phyloP scores from a whole-genome alignment of 176 grass and related monocot species.

The Aegilops bicornis region DNA sequence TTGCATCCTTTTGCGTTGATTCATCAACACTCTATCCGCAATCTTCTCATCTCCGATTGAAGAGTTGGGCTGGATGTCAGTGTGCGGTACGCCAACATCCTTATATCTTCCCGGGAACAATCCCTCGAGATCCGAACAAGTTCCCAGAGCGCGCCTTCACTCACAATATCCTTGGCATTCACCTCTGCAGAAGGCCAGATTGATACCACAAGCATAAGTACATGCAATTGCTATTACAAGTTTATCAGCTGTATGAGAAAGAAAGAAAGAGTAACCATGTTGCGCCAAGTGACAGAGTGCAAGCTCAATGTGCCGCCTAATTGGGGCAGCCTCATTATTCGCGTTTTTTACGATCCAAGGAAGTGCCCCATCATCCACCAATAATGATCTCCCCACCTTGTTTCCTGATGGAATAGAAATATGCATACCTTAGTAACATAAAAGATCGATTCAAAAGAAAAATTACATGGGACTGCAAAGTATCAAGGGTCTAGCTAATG shows the following conservation, averaged over 20 bases:
- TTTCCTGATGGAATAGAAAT: slow-evolving; percentile 53
- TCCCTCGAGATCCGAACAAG: slow-evolving; percentile 91
- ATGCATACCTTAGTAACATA: slow-evolving; percentile 16
- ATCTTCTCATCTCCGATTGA: slow-evolving; percentile 80
- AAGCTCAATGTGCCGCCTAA: slow-evolving; percentile 93
- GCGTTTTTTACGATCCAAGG: slow-evolving; percentile 98
- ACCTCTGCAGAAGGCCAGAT: slow-evolving; percentile 57
- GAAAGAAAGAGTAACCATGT: slow-evolving; percentile 52
- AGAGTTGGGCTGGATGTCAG: slow-evolving; percentile 82
- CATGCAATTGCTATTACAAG: not conserved
- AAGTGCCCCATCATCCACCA: slow-evolving; percentile 92
- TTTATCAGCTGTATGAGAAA: not conserved
- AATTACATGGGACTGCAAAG: not conserved
- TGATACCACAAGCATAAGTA: slow-evolving; percentile 8
- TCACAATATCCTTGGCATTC: slow-evolving; percentile 82
- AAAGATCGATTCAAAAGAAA: not conserved
- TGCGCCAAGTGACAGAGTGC: slow-evolving; percentile 96
- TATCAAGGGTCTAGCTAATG: slow-evolving; percentile 7
- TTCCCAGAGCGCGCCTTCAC: slow-evolving; percentile 94
- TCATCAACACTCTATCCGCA: slow-evolving; percentile 78
- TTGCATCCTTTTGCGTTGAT: not conserved
- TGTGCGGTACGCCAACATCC: slow-evolving; percentile 75
- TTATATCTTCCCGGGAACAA: slow-evolving; percentile 96
- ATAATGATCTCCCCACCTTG: slow-evolving; percentile 75
- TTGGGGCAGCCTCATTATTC: slow-evolving; percentile 96